These are phyloP conservation scores for Trichoderma oligosporum DNA, from an alignment of 2,329 filamentous ascomycete genomes.

Conservation along the genomic window DNA sequence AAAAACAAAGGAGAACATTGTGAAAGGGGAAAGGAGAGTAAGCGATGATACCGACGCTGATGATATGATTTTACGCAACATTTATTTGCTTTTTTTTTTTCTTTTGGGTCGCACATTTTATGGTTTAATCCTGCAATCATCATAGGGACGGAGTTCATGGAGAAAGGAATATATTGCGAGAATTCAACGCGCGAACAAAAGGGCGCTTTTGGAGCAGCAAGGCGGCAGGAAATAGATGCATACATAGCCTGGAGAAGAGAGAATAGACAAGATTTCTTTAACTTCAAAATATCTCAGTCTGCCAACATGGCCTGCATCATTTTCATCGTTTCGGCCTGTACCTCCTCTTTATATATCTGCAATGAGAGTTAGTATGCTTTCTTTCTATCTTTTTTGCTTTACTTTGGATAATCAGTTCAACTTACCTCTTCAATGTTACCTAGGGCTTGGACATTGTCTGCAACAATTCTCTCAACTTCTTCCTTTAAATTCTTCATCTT, in stretches of 20 bases:
- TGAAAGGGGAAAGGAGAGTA: neutral
- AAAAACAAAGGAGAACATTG: neutral
- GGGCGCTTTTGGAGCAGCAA: constrained; percentile 1
- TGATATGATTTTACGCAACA: neutral
- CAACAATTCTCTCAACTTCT: constrained; percentile 26
- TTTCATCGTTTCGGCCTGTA: constrained; percentile 27
- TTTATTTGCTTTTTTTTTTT: neutral
- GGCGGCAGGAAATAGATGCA: constrained; percentile 12
- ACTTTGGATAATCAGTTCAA: neutral
- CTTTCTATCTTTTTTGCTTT: neutral
- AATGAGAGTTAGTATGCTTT: neutral
- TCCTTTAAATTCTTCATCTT: constrained; percentile 21
- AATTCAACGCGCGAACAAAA: neutral
- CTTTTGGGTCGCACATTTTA: no score
- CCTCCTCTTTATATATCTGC: constrained; percentile 30
- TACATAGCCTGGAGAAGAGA: neutral
- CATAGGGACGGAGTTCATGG: constrained; percentile 15
- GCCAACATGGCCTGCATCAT: constrained; percentile 27
- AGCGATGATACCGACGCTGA: constrained; percentile 2
- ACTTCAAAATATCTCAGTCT: neutral
- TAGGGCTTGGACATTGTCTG: constrained; percentile 24
- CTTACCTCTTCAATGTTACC: constrained; percentile 31
- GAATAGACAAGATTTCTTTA: constrained; percentile 19
- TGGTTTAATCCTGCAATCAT: neutral
- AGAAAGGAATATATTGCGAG: constrained; percentile 8